phyloP scores from a whole-genome alignment of 306 rosid species.

The Vicia villosa region DNA sequence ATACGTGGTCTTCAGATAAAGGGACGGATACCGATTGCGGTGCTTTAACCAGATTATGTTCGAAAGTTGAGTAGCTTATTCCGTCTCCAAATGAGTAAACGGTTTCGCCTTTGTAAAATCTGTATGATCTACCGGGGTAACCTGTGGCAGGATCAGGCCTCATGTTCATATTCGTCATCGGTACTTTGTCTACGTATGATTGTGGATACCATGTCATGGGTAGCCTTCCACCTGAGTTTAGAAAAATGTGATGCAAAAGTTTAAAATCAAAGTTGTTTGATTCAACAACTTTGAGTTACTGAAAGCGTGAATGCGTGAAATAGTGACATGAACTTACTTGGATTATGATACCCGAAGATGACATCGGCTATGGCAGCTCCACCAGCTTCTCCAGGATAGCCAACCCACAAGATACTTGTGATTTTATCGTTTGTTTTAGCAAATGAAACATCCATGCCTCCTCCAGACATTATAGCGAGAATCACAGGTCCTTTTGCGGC shows the following conservation, averaged over 20 bases:
- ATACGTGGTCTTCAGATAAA: constrained; percentile 61
- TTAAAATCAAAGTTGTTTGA: neutral
- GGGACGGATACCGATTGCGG: constrained; percentile 59
- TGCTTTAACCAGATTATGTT: constrained; percentile 59
- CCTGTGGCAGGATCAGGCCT: constrained; percentile 76
- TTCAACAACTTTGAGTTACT: neutral
- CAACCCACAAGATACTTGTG: constrained; percentile 92
- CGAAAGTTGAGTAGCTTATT: constrained; percentile 65
- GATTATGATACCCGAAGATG: constrained; percentile 77
- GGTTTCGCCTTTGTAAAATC: constrained; percentile 87
- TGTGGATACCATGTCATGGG: constrained; percentile 99
- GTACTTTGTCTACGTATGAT: constrained; percentile 74
- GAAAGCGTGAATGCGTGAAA: neutral
- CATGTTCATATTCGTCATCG: constrained; percentile 97
- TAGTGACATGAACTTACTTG: constrained; percentile 54
- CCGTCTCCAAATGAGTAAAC: constrained; percentile 86
- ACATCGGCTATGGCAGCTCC: constrained; percentile 97
- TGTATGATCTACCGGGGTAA: constrained; percentile 83
- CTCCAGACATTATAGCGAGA: constrained; percentile 94
- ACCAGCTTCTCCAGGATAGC: constrained; percentile 98
- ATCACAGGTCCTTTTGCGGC: constrained; percentile 88
- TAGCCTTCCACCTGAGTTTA: constrained; percentile 76
- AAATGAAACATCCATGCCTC: constrained; percentile 87
- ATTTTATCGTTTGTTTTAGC: constrained; percentile 70
- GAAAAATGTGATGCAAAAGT: neutral